These are phyloP conservation scores for Pythium sukuiense DNA, from an alignment of 352 stramenopile species.

Conservation along the genomic window DNA sequence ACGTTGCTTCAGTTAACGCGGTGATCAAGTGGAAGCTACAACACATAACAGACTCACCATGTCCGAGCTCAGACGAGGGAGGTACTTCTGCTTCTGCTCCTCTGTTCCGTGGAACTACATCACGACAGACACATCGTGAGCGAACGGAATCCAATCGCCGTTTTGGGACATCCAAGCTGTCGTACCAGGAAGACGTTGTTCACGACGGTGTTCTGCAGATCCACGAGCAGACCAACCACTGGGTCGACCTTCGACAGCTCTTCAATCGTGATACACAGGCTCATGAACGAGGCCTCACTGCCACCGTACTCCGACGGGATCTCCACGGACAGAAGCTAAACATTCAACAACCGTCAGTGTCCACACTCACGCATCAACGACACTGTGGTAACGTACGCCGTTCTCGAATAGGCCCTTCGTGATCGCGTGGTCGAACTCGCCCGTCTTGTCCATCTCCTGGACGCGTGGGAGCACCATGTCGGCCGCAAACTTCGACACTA, in stretches of 20 bases:
- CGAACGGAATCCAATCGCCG: not conserved
- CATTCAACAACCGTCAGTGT: not conserved
- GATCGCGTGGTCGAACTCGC: conserved; percentile 90
- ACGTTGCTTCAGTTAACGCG: not conserved
- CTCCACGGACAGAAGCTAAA: conserved; percentile 94
- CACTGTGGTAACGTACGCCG: conserved; percentile 40
- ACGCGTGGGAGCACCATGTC: conserved; percentile 88
- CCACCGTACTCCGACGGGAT: conserved; percentile 93
- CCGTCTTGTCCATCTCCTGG: conserved; percentile 91
- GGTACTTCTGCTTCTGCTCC: conserved; percentile 87
- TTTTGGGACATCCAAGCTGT: not conserved
- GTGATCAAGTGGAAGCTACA: not conserved
- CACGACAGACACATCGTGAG: not conserved
- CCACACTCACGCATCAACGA: not conserved
- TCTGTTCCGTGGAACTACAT: conserved; percentile 63
- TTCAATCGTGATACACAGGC: conserved; percentile 94
- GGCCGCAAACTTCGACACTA: conserved; percentile 83
- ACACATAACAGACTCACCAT: conserved; percentile 41
- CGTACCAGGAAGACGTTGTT: conserved; percentile 96
- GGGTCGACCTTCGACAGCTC: conserved; percentile 96
- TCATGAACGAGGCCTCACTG: conserved; percentile 94
- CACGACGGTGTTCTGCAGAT: conserved; percentile 94
- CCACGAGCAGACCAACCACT: conserved; percentile 92
- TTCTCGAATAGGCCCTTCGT: conserved; percentile 92
- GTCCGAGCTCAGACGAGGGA: conserved; percentile 76